Evolutionary conservation across 495 filamentous ascomycete species (phyloP).

Genomic region (Penicillium lividum): DNA sequence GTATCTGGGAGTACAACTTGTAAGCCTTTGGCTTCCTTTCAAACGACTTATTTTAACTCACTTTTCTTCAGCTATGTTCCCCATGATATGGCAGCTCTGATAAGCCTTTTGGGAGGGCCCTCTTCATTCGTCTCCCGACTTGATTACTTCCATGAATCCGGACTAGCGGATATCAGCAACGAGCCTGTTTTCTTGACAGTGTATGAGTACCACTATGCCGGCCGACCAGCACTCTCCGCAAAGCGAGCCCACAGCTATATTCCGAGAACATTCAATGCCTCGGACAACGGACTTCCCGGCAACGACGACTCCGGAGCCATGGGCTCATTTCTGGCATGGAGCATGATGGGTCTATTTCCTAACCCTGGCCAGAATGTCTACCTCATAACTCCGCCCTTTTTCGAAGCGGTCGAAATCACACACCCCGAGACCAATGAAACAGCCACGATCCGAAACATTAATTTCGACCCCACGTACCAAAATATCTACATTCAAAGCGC

Average conservation of each 20-base stretch:
- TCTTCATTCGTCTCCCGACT: constrained; percentile 60
- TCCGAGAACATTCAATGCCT: constrained; percentile 60
- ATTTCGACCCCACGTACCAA: constrained; percentile 58
- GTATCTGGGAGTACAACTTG: constrained; percentile 68
- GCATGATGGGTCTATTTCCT: constrained; percentile 62
- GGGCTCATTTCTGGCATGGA: constrained; percentile 60
- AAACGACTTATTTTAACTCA: not conserved
- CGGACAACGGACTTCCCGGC: constrained; percentile 62
- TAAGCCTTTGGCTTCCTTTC: constrained; percentile 15
- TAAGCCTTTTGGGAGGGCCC: constrained; percentile 60
- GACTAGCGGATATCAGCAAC: constrained; percentile 69
- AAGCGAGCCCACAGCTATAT: constrained; percentile 64
- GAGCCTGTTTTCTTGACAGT: constrained; percentile 72
- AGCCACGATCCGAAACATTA: constrained; percentile 60
- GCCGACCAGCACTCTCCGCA: constrained; percentile 64
- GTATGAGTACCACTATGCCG: constrained; percentile 72
- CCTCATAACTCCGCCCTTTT: constrained; percentile 67
- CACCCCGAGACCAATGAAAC: constrained; percentile 59
- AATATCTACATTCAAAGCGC: constrained; percentile 70
- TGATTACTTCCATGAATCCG: constrained; percentile 65
- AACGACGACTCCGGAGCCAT: constrained; percentile 68
- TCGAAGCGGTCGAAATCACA: constrained; percentile 62
- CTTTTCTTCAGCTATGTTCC: constrained; percentile 56
- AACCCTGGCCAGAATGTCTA: constrained; percentile 68
- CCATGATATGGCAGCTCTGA: constrained; percentile 65